phyloP scores from a whole-genome alignment of 1,284 basidiomycete species.

The Apiotrichum veenhuisii region DNA sequence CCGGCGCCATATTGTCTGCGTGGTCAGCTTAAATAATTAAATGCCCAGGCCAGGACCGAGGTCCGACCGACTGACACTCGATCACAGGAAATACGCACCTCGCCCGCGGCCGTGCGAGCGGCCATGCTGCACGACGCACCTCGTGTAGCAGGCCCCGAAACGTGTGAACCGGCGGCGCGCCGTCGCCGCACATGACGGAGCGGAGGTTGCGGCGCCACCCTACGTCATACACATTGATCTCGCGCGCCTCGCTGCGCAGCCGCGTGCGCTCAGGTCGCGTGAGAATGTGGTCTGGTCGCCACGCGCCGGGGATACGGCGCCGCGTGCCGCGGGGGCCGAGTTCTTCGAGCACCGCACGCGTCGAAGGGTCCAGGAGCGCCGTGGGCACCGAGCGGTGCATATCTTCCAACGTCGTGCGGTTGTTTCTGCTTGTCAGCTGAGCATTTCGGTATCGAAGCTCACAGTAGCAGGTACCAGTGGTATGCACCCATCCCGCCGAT shows the following conservation, averaged over 20 bases:
- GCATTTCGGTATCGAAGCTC: constrained; percentile 35
- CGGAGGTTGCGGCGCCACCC: constrained; percentile 64
- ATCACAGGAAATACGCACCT: constrained; percentile 10
- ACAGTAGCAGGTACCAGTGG: constrained; percentile 72
- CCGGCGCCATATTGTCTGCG: constrained; percentile 21
- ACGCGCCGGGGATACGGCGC: constrained; percentile 21
- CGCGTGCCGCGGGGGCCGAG: constrained; percentile 10
- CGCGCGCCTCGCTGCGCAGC: constrained; percentile 63
- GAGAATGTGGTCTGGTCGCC: constrained; percentile 65
- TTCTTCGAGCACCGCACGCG: constrained; percentile 8
- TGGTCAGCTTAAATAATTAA: not conserved
- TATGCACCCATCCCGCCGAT: constrained; percentile 73
- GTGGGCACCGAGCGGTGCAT: constrained; percentile 60
- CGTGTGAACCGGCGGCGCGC: not conserved
- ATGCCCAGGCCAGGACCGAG: not conserved
- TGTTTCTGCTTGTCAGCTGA: constrained; percentile 57
- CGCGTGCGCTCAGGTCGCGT: constrained; percentile 64
- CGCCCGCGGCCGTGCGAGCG: constrained; percentile 1
- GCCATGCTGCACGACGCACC: constrained; percentile 19
- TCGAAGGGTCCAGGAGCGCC: constrained; percentile 28
- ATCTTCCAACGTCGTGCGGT: constrained; percentile 79
- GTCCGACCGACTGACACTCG: not conserved
- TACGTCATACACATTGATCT: constrained; percentile 68
- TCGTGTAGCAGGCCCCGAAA: constrained; percentile 1
- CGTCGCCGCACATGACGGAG: constrained; percentile 26